These are phyloP conservation scores for Chenopodium album DNA, from an alignment of 148 eudicot genomes.

Conservation along the genomic window DNA sequence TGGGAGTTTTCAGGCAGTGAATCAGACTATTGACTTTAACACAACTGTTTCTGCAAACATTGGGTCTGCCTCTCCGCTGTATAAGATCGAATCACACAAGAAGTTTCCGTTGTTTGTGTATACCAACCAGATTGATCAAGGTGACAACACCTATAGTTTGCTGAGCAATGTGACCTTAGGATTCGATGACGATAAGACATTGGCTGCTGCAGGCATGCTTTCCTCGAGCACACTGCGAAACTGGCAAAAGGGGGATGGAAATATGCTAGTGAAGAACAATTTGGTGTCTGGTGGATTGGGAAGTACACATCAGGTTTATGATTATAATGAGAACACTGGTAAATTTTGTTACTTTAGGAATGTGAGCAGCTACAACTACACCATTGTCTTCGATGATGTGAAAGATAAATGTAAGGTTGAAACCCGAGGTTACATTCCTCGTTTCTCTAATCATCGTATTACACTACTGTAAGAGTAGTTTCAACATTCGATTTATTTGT, in stretches of 20 bases:
- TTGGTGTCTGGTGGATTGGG: constrained; percentile 64
- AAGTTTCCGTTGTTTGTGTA: constrained; percentile 52
- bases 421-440: background rate
- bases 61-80: constrained; percentile 22
- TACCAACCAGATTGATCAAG: constrained; percentile 42
- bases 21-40: constrained; percentile 60
- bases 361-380: constrained; percentile 71
- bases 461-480: background rate
- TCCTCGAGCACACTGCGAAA: constrained; percentile 43
- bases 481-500: background rate
- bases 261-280: constrained; percentile 56
- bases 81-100: constrained; percentile 33
- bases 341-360: constrained; percentile 59
- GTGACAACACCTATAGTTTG: constrained; percentile 32
- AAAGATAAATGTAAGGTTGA: constrained; percentile 38
- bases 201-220: constrained; percentile 17
- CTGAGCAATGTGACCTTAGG: constrained; percentile 54
- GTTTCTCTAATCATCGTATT: background rate
- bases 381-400: constrained; percentile 60
- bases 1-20: constrained; percentile 53
- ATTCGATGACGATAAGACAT: constrained; percentile 39
- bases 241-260: constrained; percentile 58
- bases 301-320: constrained; percentile 58
- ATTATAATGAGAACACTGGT: constrained; percentile 32
- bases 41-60: constrained; percentile 35